These are phyloP conservation scores for Mycena olivaceomarginata DNA, from an alignment of 768 basidiomycete species.

Conservation along the genomic window DNA sequence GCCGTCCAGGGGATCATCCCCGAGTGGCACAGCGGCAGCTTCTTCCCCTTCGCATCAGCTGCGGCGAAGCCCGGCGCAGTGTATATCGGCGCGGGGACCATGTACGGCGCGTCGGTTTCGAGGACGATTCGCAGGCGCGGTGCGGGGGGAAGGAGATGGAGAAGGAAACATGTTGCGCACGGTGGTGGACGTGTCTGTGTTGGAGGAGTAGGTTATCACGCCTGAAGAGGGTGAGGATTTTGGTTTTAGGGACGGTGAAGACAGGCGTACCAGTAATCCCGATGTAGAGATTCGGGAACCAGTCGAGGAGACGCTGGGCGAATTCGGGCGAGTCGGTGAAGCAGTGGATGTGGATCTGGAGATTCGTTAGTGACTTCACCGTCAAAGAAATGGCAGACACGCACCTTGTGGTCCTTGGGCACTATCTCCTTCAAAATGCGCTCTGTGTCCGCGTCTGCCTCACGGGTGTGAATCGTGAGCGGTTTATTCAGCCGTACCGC, in stretches of 20 bases:
- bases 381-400: neutral
- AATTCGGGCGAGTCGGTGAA: constrained; percentile 90
- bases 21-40: constrained; percentile 83
- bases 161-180: constrained; percentile 71
- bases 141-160: constrained; percentile 32
- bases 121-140: constrained; percentile 72
- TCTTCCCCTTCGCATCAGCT: constrained; percentile 71
- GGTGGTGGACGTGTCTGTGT: constrained; percentile 77
- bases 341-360: constrained; percentile 91
- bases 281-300: constrained; percentile 90
- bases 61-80: constrained; percentile 58
- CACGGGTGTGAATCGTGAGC: constrained; percentile 90
- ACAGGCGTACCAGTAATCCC: constrained; percentile 90
- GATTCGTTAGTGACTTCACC: too few relatives aligned
- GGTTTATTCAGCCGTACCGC: constrained; percentile 85
- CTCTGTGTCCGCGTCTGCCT: constrained; percentile 90
- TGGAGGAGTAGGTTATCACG: neutral
- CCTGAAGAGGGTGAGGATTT: neutral
- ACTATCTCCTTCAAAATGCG: constrained; percentile 85
- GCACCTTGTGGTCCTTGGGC: constrained; percentile 80
- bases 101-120: constrained; percentile 93
- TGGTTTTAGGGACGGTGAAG: constrained; percentile 70
- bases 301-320: constrained; percentile 79
- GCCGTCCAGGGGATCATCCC: constrained; percentile 94
- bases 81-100: constrained; percentile 88